Percentiles rank a stretch among this genome's conserved stretches.
Conservation (phyloP, 208 protist species). For the Leishmania arabica region DNA sequence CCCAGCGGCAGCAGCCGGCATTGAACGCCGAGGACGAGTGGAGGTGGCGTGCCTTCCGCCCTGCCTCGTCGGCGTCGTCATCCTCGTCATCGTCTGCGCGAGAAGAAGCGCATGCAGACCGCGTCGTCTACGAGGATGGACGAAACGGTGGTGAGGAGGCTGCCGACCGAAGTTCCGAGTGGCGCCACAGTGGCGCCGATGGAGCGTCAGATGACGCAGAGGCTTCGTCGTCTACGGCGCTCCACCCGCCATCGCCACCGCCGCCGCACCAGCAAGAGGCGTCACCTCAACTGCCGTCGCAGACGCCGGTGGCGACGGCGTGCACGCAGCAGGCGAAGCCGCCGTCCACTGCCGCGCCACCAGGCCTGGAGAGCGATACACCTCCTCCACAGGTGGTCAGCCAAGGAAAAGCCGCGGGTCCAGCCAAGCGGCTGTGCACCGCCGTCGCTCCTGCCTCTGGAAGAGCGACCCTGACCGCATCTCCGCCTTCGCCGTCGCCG, state of each 20-base stretch:
- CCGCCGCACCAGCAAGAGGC: not conserved
- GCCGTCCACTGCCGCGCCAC: too few species aligned
- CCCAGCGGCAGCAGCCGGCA: not conserved
- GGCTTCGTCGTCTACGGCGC: not conserved
- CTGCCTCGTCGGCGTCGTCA: not conserved
- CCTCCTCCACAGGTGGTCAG: not conserved
- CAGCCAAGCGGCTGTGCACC: not conserved
- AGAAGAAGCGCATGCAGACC: not conserved
- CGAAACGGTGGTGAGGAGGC: not conserved
- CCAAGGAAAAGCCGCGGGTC: not conserved
- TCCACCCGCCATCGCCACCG: not conserved
- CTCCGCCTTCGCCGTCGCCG: constrained; percentile 7
- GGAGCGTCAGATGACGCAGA: not conserved
- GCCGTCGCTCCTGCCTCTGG: not conserved
- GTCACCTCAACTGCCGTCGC: not conserved
- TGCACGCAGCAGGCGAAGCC: not conserved
- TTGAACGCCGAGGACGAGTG: not conserved
- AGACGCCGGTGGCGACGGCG: not conserved
- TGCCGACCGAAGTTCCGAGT: not conserved
- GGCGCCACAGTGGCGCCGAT: not conserved
- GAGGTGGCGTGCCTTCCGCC: not conserved
- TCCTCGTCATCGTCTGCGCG: not conserved
- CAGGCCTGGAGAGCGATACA: not conserved
- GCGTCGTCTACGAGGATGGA: not conserved
- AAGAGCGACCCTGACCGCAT: not conserved